Base-by-base conservation (phyloP, 768 basidiomycete species). In the Naganishia antarctica region DNA sequence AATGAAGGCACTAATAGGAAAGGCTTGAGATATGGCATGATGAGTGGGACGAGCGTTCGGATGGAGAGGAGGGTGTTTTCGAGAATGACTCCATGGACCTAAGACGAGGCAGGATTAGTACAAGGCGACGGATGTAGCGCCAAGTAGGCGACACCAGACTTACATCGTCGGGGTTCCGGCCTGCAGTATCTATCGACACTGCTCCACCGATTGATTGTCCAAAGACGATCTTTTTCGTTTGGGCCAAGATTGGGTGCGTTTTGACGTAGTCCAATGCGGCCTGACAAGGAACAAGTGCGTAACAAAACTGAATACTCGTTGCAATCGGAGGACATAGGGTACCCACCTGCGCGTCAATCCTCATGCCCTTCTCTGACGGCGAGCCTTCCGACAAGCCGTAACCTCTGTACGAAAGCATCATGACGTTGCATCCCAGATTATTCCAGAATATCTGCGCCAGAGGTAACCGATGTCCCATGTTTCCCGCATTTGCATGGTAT, bases 381-480 rank as follows among this genome's bases (percentile, higher is more conserved):
- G 82, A 82, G 1, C 94, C 94, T 69, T 92, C 88, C 0, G 90
- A 92, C 28, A 80, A 82, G 2, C 93, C 94, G 72, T 98, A 98
- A 88, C 92, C 92, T 72, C 94, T 80, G 74, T 99, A 99, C 50
- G 89, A 91, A 65, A 94, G 79, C 87, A 97, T 91, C 43, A 98
- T 80, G 3, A 96, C 91, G 73, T 98, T 97, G 76, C 91, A 96
- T 16, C 89, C 82, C 84, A 91, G 86, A 71, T 84, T 84, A 49
- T 84, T 78, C 72, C 83, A 89, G 73, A 97, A 94, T 34, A 90
- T 83, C 53, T 83, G 83, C 0, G 89, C 93, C 28, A 96, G 80
- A 1, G 92, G 94, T 73, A 97, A 83, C 26, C 94, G 84, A 73
- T 98, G 94, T 0, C 94, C 93, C 74, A 78, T 78, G 60, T 79